Evolutionary conservation across 805 yeast species (phyloP), one percentile per base, ranked within the genome.

Genomic region (Hanseniaspora lachancei): DNA sequence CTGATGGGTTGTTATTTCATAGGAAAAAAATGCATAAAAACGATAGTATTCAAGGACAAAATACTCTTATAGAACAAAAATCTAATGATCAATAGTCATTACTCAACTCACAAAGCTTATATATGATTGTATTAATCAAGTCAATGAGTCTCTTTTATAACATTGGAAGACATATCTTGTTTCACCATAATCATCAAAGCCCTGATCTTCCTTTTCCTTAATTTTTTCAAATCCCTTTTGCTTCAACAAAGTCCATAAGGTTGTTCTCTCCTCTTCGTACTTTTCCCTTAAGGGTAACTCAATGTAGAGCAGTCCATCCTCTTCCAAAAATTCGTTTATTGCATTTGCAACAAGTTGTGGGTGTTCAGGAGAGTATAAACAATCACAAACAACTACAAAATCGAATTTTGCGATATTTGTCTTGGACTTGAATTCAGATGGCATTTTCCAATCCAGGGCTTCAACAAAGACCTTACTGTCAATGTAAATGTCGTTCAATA

Each of bases 111-210:
- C 4, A 32, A 32, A 32, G 35, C 35, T 32, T 40, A 40, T 40
- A n/a, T 20, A 12, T 40, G 5, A 32, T 32, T 32, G 3, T 13
- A 6, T 12, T 32, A 32, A 32, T 32, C 15, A 32, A 10, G 35
- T 32, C 12, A 32, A 32, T 32, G 35, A 15, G 7, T 2, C n/a
- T 29, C 38, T 49, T 49, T 39, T 21, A 38, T 29, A 53, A 38
- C n/a, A 20, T 39, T 53, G 47, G 27, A 46, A 53, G 20, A 53
- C 47, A 63, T 81, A 89, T 27, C 72, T 65, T 55, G 81, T 81
- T 34, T 74, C 74, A 0, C 97, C 97, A 72, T 88, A 89, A 65
- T 89, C 97, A 64, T 91, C 98, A 55, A 69, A 70, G 0, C 96
- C 97, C 4, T 74, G 68, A 58, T 85, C 88, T 3, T 66, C 62